A percentile compares a stretch with the other conserved stretches of the same genome.
phyloP scores from a whole-genome alignment of 208 protist species.

The Trypanosoma caninum region DNA sequence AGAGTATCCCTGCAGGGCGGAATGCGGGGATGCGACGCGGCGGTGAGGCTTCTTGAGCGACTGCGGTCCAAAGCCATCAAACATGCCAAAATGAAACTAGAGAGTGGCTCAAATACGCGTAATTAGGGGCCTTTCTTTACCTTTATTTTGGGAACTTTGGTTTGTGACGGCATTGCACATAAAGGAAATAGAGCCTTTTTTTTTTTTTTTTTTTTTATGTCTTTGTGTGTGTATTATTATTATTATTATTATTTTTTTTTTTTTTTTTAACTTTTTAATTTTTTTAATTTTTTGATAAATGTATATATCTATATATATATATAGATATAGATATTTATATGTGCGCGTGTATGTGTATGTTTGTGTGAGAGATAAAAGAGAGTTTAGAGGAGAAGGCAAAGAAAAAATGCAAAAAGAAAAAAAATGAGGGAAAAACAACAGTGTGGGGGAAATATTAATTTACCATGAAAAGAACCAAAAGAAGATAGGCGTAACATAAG shows the following conservation, averaged over 20 bases:
- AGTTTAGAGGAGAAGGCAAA: not conserved
- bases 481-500: too few relatives aligned
- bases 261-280: not conserved
- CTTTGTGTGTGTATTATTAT: not conserved
- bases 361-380: not conserved
- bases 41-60: slow-evolving; percentile 57
- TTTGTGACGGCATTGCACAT: not conserved
- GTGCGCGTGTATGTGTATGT: slow-evolving; percentile 9
- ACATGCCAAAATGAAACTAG: slow-evolving; percentile 11
- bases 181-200: not conserved
- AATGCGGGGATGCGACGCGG: slow-evolving; percentile 57
- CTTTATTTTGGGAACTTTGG: not conserved
- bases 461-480: too few relatives aligned
- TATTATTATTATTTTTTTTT: not conserved
- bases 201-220: not conserved
- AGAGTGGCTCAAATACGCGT: not conserved
- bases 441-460: too few relatives aligned
- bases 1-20: slow-evolving; percentile 71
- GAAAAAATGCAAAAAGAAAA: not conserved
- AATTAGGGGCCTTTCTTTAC: not conserved
- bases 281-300: too few relatives aligned
- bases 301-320: slow-evolving; percentile 6
- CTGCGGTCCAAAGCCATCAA: slow-evolving; percentile 44
- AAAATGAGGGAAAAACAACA: not conserved
- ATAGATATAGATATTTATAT: slow-evolving; percentile 1